Base-by-base conservation (phyloP, 1,284 basidiomycete species). In the Ceratobasidium theobromae region DNA sequence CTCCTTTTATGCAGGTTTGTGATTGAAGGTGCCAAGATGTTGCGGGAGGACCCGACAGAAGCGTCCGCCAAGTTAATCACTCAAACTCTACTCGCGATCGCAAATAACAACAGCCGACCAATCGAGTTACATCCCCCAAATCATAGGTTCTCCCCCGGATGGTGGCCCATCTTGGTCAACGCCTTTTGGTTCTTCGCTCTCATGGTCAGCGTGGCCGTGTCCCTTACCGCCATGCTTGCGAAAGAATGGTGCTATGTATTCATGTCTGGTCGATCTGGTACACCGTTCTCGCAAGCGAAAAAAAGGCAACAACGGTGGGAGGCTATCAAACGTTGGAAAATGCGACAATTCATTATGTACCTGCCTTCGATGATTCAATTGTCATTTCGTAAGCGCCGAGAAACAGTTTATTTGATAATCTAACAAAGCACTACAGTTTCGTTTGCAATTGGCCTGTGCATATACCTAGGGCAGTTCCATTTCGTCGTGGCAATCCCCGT, bases 191-290 rank as follows among this genome's bases (percentile, higher is more conserved):
- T 25, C 14, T 27, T 55, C 8, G 23, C 53, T 3, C 53, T 55
- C 8, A 27, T 35, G 16, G 38, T 55, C 14, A 55, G 53, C 18
- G 28, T 55, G 16, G 38, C 53, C 5, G 38, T 40, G 14, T 27
- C 53, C 3, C 38, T 55, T 41, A 4, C 43, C 6, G 53, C 53
- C 18, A 41, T 41, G 11, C 38, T 55, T n/a, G 53, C 53, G 1
- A 55, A 55, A 27, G 53, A 55, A 11, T 55, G 53, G 53, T 55
- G 53, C 23, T 40, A 55, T 38, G 41, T 40, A 2, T 55, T 41
- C 33, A 55, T 55, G 53, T 38, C 53, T 12, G 18, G 25, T n/a
- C 35, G 53, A 6, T 41, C 18, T 41, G 53, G 53, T 2, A 35
- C 41, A 27, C 53, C 53, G 2, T 55, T 21, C 38, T 11, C 21